Evolutionary conservation across 2,329 filamentous ascomycete genomes (phyloP).

Genomic region (Dichotomopilus funicola): DNA sequence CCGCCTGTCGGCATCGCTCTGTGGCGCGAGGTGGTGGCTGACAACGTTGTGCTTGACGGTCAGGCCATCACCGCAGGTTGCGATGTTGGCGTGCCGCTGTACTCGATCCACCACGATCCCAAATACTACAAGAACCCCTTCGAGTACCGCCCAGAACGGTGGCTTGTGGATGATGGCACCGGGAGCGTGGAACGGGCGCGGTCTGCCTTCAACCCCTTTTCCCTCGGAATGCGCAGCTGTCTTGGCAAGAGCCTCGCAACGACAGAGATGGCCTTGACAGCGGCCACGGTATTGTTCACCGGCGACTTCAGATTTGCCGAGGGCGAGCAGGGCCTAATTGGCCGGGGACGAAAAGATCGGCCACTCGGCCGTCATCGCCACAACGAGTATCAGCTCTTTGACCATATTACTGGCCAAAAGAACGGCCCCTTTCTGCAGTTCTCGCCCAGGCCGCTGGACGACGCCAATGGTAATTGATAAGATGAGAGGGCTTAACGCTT

Average conservation of each 20-base stretch:
- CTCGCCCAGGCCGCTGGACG: neutral
- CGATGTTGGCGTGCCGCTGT: constrained; percentile 18
- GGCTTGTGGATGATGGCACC: neutral
- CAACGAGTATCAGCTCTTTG: neutral
- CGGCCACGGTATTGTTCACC: neutral
- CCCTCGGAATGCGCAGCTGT: constrained; percentile 3
- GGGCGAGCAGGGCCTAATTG: neutral
- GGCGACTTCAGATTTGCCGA: constrained; percentile 1
- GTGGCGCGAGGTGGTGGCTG: constrained; percentile 5
- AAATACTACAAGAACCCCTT: constrained; percentile 1
- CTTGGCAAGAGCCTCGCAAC: constrained; percentile 8
- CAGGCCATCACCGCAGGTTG: constrained; percentile 17
- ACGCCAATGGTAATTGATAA: neutral
- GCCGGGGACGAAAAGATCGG: neutral
- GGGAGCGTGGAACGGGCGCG: constrained; percentile 13
- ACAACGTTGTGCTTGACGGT: constrained; percentile 13
- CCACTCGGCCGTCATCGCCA: neutral
- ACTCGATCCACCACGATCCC: constrained; percentile 2
- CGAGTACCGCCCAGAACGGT: constrained; percentile 6
- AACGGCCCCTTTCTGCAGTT: constrained; percentile 1
- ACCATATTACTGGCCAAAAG: constrained; percentile 1
- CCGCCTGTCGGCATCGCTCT: neutral
- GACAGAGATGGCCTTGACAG: neutral
- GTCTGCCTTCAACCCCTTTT: constrained; percentile 4
- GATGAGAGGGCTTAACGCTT: neutral